phyloP scores from a whole-genome alignment of 148 eudicot species.

The Mesembryanthemum crystallinum region DNA sequence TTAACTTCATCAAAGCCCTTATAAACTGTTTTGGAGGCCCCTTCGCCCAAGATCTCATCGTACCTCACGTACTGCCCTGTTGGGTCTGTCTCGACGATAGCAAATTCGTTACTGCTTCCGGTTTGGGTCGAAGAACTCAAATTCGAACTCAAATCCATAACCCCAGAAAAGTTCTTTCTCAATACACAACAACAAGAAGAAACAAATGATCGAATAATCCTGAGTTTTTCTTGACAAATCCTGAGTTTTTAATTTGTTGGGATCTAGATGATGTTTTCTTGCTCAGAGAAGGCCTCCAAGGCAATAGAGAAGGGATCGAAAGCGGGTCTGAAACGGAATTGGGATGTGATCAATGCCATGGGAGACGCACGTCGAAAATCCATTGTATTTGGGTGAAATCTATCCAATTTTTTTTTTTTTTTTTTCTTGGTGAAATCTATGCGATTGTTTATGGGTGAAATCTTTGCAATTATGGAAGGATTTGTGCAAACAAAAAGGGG shows the following conservation, averaged over 20 bases:
- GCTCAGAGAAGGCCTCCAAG: conserved; percentile 2
- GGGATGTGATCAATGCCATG: background rate
- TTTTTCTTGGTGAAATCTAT: no score
- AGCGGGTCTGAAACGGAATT: background rate
- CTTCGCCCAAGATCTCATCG: conserved; percentile 16
- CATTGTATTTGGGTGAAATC: no score
- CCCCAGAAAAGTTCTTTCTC: background rate
- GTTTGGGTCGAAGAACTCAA: background rate
- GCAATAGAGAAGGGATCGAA: background rate
- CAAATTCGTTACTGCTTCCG: background rate
- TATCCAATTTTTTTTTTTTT: no score
- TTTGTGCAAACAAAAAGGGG: no score
- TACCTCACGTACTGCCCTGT: conserved; percentile 4
- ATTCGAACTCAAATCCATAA: background rate
- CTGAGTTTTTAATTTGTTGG: no score
- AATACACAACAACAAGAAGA: no score
- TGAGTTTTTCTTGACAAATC: no score
- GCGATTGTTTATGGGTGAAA: no score
- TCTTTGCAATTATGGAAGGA: no score
- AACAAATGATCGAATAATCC: no score
- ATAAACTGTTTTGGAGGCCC: conserved; percentile 26
- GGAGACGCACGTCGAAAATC: background rate
- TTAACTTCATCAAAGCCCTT: conserved; percentile 36
- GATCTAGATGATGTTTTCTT: background rate
- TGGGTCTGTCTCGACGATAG: conserved; percentile 19